These are phyloP conservation scores for Drosera spatulata DNA, from an alignment of 179 eudicot genomes.

Conservation along the genomic window DNA sequence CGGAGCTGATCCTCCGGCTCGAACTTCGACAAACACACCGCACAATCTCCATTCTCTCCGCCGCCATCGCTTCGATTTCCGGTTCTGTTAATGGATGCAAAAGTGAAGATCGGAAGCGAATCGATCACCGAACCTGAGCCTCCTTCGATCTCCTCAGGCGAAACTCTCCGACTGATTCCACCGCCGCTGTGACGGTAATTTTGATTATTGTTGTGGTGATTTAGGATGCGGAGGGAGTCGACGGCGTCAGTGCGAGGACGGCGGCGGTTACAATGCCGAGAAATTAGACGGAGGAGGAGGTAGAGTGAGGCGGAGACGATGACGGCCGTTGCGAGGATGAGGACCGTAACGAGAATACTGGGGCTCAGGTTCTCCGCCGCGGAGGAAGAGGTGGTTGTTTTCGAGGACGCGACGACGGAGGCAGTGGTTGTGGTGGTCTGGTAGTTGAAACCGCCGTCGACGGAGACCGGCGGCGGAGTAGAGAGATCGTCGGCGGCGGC, in stretches of 20 bases:
- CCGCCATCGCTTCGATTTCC: neutral
- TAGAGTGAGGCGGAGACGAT: conserved; percentile 63
- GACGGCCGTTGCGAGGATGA: conserved; percentile 58
- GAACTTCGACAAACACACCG: conserved; percentile 64
- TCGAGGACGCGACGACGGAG: conserved; percentile 2
- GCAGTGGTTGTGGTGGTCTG: conserved; percentile 2
- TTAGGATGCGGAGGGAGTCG: conserved; percentile 8
- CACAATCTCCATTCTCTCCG: conserved; percentile 37
- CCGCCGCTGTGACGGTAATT: neutral
- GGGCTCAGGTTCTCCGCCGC: conserved; percentile 14
- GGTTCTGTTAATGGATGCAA: conserved; percentile 20
- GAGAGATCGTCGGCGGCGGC: conserved; percentile 1
- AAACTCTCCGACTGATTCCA: conserved; percentile 3
- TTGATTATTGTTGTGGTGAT: neutral
- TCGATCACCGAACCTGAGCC: conserved; percentile 12
- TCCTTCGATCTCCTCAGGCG: conserved; percentile 8
- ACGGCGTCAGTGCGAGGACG: conserved; percentile 6
- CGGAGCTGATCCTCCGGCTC: conserved; percentile 49
- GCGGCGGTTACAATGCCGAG: conserved; percentile 22
- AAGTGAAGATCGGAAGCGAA: conserved; percentile 45
- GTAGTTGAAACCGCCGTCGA: neutral
- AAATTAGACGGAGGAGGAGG: conserved; percentile 62
- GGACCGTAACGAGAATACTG: conserved; percentile 33
- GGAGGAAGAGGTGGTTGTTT: conserved; percentile 7
- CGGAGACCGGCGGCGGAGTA: conserved; percentile 8